A percentile compares a stretch with the other conserved stretches of the same genome.
phyloP scores from a whole-genome alignment of 495 filamentous ascomycete genomes.

The Hypoxylon rickii region DNA sequence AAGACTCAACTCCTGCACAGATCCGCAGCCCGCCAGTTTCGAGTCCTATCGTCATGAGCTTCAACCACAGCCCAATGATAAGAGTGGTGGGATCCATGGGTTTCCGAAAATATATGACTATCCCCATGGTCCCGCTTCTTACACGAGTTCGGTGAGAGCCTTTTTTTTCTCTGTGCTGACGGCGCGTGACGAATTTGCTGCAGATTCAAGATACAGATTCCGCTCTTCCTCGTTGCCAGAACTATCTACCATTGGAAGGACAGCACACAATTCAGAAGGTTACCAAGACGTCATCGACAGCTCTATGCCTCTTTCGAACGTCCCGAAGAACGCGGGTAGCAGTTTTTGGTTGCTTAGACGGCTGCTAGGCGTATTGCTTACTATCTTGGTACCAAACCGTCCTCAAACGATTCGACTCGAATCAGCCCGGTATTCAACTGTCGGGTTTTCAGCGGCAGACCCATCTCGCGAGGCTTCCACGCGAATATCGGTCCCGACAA shows the following conservation, averaged over 20 bases:
- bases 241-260: neutral
- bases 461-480: neutral
- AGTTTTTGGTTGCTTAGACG: no score
- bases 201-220: conserved; percentile 13
- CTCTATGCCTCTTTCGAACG: neutral
- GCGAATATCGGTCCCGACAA: no score
- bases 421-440: no score
- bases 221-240: conserved; percentile 14
- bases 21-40: conserved; percentile 1
- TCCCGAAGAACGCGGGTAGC: no score
- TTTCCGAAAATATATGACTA: no score
- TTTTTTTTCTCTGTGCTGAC: neutral
- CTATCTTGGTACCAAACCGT: neutral
- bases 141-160: conserved; percentile 12
- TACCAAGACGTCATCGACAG: conserved; percentile 8
- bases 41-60: neutral
- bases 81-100: neutral
- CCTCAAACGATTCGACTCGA: no score
- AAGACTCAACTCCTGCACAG: conserved; percentile 12
- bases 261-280: neutral
- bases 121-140: neutral
- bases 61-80: conserved; percentile 1
- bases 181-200: conserved; percentile 11
- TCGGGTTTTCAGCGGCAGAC: no score
- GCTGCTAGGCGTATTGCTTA: neutral